Conservation (phyloP, 1,284 basidiomycete genomes). For the Cutaneotrichosporon mucoides region DNA sequence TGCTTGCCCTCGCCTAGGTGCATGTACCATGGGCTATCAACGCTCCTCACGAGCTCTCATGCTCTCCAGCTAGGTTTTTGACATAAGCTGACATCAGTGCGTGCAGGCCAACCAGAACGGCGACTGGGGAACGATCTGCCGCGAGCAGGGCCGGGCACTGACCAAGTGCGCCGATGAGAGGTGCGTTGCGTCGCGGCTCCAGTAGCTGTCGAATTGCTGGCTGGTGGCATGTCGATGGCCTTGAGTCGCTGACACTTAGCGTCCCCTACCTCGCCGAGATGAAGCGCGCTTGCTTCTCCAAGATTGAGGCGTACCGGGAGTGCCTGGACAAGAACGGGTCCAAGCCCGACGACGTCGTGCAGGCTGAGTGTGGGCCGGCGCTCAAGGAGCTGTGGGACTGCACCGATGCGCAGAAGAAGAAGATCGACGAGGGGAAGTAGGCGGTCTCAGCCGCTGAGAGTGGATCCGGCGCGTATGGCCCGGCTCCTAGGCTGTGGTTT, state of each 20-base stretch:
- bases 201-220: too few species aligned
- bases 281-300: slow-evolving; percentile 34
- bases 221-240: too few species aligned
- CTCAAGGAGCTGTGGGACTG: slow-evolving; percentile 46
- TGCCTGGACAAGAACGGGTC: slow-evolving; percentile 37
- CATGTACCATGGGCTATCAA: too few species aligned
- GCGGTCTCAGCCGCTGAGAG: too few species aligned
- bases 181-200: slow-evolving; percentile 14
- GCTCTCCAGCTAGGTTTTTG: too few species aligned
- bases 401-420: slow-evolving; percentile 24
- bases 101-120: slow-evolving; percentile 39
- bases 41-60: too few species aligned
- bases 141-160: slow-evolving; percentile 35
- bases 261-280: slow-evolving; percentile 44
- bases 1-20: too few species aligned
- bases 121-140: slow-evolving; percentile 43
- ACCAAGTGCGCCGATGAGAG: slow-evolving; percentile 43
- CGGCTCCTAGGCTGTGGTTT: too few species aligned
- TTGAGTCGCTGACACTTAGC: slow-evolving; percentile 15
- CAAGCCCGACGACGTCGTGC: slow-evolving; percentile 31
- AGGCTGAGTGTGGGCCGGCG: slow-evolving; percentile 28
- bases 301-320: slow-evolving; percentile 35
- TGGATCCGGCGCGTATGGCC: too few species aligned
- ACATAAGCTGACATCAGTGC: slow-evolving; percentile 29
- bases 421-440: slow-evolving; percentile 18